phyloP scores from a whole-genome alignment of 1,284 basidiomycete genomes.

The Pholiota adiposa region DNA sequence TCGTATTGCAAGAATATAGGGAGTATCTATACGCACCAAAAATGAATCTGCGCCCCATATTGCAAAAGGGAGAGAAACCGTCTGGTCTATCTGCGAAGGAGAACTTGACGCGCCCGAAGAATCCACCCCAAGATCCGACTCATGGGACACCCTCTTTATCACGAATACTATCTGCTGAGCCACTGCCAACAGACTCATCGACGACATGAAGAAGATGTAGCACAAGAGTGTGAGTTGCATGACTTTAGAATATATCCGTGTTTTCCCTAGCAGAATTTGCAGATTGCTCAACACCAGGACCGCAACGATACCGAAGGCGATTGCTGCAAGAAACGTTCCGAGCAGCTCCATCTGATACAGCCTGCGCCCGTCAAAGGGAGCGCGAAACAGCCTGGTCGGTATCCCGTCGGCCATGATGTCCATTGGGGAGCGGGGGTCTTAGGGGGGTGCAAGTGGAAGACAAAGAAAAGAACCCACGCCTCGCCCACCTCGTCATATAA shows the following conservation, averaged over 20 bases:
- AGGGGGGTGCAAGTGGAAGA: neutral
- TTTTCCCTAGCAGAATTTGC: neutral
- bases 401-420: conserved; percentile 8
- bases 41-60: conserved; percentile 9
- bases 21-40: neutral
- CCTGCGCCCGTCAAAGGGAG: neutral
- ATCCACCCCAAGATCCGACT: neutral
- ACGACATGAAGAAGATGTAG: conserved; percentile 1
- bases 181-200: neutral
- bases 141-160: neutral
- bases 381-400: neutral
- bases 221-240: neutral
- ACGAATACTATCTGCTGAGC: conserved; percentile 5
- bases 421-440: neutral
- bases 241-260: neutral
- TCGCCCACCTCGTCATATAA: neutral
- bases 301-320: neutral
- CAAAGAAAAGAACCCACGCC: neutral
- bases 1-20: neutral
- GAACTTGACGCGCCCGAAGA: neutral
- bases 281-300: neutral
- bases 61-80: conserved; percentile 4
- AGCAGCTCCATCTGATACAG: conserved; percentile 7
- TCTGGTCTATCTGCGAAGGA: neutral
- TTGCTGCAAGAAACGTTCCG: conserved; percentile 2